A percentile compares a stretch with the other conserved stretches of the same genome.
These are phyloP conservation scores for Aspergillus vadensis DNA, from an alignment of 2,329 filamentous ascomycete species.

Conservation along the genomic window DNA sequence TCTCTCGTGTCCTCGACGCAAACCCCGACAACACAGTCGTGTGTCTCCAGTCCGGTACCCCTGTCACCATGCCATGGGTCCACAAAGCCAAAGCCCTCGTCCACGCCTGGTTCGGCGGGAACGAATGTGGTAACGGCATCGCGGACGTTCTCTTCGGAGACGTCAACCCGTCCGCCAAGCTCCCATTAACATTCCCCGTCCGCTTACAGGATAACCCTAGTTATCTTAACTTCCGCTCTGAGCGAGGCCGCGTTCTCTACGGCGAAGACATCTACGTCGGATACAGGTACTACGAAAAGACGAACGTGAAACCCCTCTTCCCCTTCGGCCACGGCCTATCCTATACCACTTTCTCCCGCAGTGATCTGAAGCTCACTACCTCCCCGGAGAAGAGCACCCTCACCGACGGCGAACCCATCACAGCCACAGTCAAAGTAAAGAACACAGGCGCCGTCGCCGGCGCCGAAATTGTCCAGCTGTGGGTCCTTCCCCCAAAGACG, in stretches of 20 bases:
- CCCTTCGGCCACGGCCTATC: constrained; percentile 79
- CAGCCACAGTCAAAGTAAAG: constrained; percentile 49
- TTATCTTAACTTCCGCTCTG: constrained; percentile 72
- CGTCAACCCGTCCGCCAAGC: constrained; percentile 72
- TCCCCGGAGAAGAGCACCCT: constrained; percentile 38
- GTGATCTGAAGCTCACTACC: constrained; percentile 45
- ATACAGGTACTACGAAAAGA: constrained; percentile 77
- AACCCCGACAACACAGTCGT: constrained; percentile 69
- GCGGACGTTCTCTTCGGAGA: constrained; percentile 76
- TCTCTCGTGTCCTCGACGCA: constrained; percentile 63
- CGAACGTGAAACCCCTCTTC: constrained; percentile 67
- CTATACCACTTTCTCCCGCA: constrained; percentile 69
- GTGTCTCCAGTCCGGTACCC: constrained; percentile 76
- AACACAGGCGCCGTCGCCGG: constrained; percentile 58
- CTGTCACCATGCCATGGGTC: constrained; percentile 56
- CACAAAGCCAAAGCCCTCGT: constrained; percentile 58
- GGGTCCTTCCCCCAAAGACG: constrained; percentile 50
- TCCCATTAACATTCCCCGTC: constrained; percentile 72
- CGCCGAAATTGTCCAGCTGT: constrained; percentile 59
- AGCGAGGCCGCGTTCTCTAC: constrained; percentile 72
- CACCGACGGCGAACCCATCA: constrained; percentile 50
- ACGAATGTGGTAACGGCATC: constrained; percentile 79
- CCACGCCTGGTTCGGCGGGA: constrained; percentile 85
- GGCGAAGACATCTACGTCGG: constrained; percentile 80
- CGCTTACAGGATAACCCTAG: constrained; percentile 70